These are phyloP conservation scores for Metschnikowia colocasiae DNA, from an alignment of 805 yeast genomes.

Conservation along the genomic window DNA sequence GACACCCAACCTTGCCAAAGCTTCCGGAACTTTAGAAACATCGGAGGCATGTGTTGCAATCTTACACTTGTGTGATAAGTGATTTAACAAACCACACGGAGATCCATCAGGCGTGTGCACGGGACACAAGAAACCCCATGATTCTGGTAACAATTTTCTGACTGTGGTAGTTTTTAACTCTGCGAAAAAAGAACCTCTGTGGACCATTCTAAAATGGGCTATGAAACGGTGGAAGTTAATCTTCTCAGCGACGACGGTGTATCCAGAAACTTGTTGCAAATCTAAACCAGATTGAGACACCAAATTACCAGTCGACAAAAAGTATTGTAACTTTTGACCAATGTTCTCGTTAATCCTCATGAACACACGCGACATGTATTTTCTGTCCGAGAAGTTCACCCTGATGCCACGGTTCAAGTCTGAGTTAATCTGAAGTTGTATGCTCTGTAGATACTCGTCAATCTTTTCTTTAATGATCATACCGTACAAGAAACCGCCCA, in stretches of 20 bases:
- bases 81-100: constrained; percentile 97
- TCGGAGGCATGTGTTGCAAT: constrained; percentile 77
- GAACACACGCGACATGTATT: constrained; percentile 78
- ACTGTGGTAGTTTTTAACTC: constrained; percentile 97
- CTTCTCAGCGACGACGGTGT: constrained; percentile 97
- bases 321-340: constrained; percentile 91
- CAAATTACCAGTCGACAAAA: constrained; percentile 93
- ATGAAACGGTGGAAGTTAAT: constrained; percentile 95
- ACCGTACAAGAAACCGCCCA: constrained; percentile 95
- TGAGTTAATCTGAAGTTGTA: constrained; percentile 68
- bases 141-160: constrained; percentile 91
- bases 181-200: constrained; percentile 98
- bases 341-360: constrained; percentile 83
- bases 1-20: constrained; percentile 72
- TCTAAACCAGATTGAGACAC: constrained; percentile 97
- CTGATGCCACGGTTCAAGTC: constrained; percentile 79
- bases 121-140: constrained; percentile 99
- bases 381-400: constrained; percentile 78
- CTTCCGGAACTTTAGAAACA: constrained; percentile 64
- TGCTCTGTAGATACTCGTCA: constrained; percentile 80
- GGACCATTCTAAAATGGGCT: constrained; percentile 99
- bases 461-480: constrained; percentile 95
- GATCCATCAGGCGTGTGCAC: constrained; percentile 99
- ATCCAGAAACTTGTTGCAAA: constrained; percentile 96
- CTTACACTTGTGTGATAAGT: constrained; percentile 91